Percentiles rank a stretch among this genome's conserved stretches.
phyloP scores from a whole-genome alignment of 148 eudicot genomes.

The Spergularia bocconei region DNA sequence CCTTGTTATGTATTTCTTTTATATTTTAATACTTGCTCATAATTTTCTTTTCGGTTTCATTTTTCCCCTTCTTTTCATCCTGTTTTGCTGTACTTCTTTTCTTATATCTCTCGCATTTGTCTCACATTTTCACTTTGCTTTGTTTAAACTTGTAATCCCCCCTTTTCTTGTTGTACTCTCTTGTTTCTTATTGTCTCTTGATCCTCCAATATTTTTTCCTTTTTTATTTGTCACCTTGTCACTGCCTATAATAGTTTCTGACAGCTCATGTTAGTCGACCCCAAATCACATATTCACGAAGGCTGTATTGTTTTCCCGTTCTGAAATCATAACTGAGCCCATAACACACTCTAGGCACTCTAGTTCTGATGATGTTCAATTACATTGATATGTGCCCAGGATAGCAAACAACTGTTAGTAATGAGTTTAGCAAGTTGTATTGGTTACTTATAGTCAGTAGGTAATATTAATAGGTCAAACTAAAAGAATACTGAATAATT shows the following conservation, averaged over 20 bases:
- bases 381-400: not conserved
- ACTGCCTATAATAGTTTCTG: not conserved
- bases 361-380: not conserved
- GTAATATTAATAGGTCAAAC: no score
- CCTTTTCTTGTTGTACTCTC: no score
- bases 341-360: not conserved
- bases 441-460: no score
- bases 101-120: not conserved
- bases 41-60: not conserved
- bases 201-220: no score
- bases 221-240: no score
- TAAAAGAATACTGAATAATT: no score
- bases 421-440: no score
- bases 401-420: not conserved
- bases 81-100: not conserved
- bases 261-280: not conserved
- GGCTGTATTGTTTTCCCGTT: not conserved
- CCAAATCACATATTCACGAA: no score
- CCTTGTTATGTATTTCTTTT: not conserved
- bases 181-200: no score
- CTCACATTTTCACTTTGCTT: no score
- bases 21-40: not conserved
- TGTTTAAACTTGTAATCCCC: no score
- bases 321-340: not conserved
- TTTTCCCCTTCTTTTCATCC: not conserved